phyloP scores from a whole-genome alignment of 805 yeast genomes.

The Teunomyces funiuensis region DNA sequence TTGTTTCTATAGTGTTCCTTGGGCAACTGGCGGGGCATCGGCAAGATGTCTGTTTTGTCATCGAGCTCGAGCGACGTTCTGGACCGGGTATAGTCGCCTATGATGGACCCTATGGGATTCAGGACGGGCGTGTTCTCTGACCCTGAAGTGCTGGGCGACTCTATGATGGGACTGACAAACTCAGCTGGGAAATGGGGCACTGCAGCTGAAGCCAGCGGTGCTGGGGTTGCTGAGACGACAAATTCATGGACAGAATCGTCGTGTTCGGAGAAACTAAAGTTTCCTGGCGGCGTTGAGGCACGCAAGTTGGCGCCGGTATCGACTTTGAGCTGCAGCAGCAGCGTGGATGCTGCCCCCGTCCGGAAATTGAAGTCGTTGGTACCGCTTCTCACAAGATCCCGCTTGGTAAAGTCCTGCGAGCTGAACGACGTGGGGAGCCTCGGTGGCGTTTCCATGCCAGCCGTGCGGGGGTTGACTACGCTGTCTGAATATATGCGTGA shows the following conservation, averaged over 20 bases:
- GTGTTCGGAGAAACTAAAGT: conserved; percentile 27
- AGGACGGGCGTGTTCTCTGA: background rate
- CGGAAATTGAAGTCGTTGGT: conserved; percentile 3
- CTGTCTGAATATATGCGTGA: conserved; percentile 21
- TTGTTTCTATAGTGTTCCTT: conserved; percentile 26
- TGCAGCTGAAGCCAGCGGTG: too few relatives aligned
- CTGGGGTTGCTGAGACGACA: conserved; percentile 16
- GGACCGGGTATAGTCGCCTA: conserved; percentile 30
- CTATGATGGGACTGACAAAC: conserved; percentile 17
- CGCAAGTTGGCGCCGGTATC: background rate
- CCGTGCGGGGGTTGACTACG: conserved; percentile 14
- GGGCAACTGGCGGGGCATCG: background rate
- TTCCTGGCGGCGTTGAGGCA: conserved; percentile 1
- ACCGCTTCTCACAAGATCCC: conserved; percentile 4
- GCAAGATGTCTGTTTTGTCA: background rate
- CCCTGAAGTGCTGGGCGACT: conserved; percentile 11
- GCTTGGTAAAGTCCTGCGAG: conserved; percentile 7
- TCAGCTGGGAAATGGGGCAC: conserved; percentile 9
- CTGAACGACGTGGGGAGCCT: conserved; percentile 6
- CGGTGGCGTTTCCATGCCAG: background rate
- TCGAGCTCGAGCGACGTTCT: conserved; percentile 15
- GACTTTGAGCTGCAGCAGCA: background rate
- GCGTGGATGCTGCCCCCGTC: background rate
- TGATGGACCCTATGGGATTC: conserved; percentile 27
- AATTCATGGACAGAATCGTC: conserved; percentile 23